Conservation (phyloP, 2,329 filamentous ascomycete genomes). For the Calonectria fujianensis region DNA sequence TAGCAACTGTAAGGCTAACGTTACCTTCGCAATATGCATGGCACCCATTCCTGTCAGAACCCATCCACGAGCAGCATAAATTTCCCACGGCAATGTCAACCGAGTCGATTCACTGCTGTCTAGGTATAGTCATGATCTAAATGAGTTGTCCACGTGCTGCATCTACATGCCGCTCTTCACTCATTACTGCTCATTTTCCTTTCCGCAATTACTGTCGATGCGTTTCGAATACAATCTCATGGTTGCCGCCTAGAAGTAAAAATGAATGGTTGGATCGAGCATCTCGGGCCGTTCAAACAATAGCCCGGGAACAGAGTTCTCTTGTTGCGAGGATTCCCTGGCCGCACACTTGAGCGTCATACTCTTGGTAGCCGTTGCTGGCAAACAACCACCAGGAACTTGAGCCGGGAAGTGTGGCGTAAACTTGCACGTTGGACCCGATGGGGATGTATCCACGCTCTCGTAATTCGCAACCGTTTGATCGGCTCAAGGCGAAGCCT, state of each 20-base stretch:
- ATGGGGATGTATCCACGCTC: constrained; percentile 36
- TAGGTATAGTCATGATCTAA: not conserved
- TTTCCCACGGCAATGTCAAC: too few relatives aligned
- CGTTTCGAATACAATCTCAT: not conserved
- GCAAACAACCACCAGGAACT: not conserved
- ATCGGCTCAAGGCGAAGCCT: constrained; percentile 27
- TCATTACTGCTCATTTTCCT: not conserved
- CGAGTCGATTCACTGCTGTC: not conserved
- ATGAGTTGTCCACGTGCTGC: not conserved
- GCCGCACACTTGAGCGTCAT: constrained; percentile 19
- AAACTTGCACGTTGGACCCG: not conserved
- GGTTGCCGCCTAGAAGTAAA: not conserved
- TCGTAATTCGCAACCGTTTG: constrained; percentile 32
- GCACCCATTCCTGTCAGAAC: not conserved
- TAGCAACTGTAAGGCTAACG: constrained; percentile 6
- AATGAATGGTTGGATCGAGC: not conserved
- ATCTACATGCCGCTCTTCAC: not conserved
- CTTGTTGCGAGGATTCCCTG: constrained; percentile 5
- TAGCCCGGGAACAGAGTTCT: not conserved
- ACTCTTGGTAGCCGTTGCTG: not conserved
- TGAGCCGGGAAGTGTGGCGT: constrained; percentile 37
- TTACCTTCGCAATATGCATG: not conserved
- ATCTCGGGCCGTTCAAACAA: constrained; percentile 15
- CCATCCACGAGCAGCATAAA: too few relatives aligned
- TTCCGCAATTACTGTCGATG: not conserved